Conservation (phyloP, 2,329 filamentous ascomycete species). For the Myriosclerotinia curreyana region DNA sequence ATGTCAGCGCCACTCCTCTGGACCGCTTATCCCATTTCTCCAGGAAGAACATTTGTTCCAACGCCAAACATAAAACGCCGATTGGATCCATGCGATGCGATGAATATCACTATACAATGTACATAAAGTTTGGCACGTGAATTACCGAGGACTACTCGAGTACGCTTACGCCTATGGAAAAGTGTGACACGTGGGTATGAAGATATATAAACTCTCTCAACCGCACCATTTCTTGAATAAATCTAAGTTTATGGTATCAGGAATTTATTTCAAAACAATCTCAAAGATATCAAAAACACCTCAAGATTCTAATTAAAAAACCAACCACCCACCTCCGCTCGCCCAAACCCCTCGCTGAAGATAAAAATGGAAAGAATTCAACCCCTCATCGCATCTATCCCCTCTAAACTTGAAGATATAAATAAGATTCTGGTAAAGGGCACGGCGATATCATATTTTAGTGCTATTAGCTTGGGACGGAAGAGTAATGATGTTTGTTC, state of each 20-base stretch:
- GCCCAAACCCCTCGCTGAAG: neutral
- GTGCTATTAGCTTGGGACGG: neutral
- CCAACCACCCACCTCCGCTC: neutral
- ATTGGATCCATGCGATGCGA: neutral
- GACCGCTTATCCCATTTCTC: no score
- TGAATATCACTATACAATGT: neutral
- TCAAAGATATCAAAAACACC: no score
- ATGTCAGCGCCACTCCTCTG: neutral
- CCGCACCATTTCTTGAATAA: neutral
- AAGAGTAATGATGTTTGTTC: neutral
- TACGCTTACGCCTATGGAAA: neutral
- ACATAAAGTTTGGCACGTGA: neutral
- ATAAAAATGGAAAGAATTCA: slow-evolving; percentile 5
- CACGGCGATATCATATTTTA: neutral
- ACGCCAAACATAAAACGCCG: neutral
- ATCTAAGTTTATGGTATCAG: neutral
- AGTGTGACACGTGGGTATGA: neutral
- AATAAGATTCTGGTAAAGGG: neutral
- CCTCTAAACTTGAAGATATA: neutral
- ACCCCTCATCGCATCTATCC: neutral
- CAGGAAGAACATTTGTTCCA: no score
- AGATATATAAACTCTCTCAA: neutral
- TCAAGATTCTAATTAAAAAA: neutral
- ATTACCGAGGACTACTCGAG: neutral
- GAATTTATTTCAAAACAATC: neutral